A percentile compares a stretch with the other conserved stretches of the same genome.
Conservation (phyloP, 2,329 filamentous ascomycete species). For the Arachnopeziza araneosa region DNA sequence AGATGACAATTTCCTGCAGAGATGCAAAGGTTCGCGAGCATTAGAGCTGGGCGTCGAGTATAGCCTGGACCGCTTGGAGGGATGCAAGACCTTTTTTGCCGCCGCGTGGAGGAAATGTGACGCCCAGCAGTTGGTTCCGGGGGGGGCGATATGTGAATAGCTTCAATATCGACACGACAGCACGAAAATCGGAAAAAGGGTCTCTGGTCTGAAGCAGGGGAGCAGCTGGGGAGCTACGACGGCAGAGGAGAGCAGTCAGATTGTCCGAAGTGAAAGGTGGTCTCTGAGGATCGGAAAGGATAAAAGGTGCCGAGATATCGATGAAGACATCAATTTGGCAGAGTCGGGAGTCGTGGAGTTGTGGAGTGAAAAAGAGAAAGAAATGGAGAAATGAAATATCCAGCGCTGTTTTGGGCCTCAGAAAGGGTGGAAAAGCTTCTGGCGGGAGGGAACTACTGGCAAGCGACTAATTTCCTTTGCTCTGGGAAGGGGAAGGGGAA, state of each 20-base stretch:
- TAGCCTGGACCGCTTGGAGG: not conserved
- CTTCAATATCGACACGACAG: constrained; percentile 23
- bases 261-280: constrained; percentile 11
- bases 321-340: constrained; percentile 23
- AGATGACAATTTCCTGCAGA: not conserved
- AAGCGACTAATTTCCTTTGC: not conserved
- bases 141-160: constrained; percentile 23
- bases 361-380: constrained; percentile 11
- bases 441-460: not conserved
- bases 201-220: constrained; percentile 3
- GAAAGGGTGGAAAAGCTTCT: not conserved
- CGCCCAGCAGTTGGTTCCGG: constrained; percentile 9
- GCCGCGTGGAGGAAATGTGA: constrained; percentile 10
- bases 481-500: not conserved
- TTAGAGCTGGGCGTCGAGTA: not conserved
- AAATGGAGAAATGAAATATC: constrained; percentile 8
- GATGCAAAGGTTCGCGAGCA: not conserved
- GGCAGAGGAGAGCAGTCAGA: constrained; percentile 1
- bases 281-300: constrained; percentile 15
- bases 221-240: not conserved
- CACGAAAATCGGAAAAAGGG: constrained; percentile 9
- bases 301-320: constrained; percentile 15
- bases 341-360: constrained; percentile 24
- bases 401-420: constrained; percentile 1
- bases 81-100: not conserved